These are phyloP conservation scores for Yamadazyma oceani DNA, from an alignment of 1,139 yeast species.

Conservation along the genomic window DNA sequence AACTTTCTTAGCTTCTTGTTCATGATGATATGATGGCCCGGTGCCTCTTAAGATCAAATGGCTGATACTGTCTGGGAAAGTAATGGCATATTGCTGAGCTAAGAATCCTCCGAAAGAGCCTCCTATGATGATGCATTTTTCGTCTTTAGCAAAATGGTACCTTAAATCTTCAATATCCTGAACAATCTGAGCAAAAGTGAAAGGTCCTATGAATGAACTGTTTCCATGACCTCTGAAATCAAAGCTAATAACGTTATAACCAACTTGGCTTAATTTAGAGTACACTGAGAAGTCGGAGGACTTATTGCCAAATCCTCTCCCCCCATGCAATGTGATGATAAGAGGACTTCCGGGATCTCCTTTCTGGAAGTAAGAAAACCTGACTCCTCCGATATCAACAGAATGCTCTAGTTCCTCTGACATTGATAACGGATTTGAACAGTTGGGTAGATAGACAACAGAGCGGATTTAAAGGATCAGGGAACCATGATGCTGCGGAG, in stretches of 20 bases:
- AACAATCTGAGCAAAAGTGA: neutral
- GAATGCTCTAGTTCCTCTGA: slow-evolving; percentile 1
- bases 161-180: neutral
- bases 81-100: slow-evolving; percentile 2
- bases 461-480: too few relatives aligned
- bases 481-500: too few relatives aligned
- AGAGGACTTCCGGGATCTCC: neutral
- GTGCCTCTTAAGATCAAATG: slow-evolving; percentile 2
- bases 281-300: slow-evolving; percentile 1
- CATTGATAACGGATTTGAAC: too few relatives aligned
- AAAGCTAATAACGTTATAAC: neutral
- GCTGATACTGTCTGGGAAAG: neutral
- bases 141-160: neutral
- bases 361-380: neutral
- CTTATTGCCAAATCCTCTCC: slow-evolving; percentile 1
- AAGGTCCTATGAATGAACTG: neutral
- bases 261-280: neutral
- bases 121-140: neutral
- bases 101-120: slow-evolving; percentile 2
- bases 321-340: slow-evolving; percentile 1
- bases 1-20: slow-evolving; percentile 1
- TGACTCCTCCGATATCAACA: neutral
- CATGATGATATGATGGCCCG: slow-evolving; percentile 1
- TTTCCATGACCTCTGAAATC: slow-evolving; percentile 3
- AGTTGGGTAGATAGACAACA: too few relatives aligned